Percentiles rank a stretch among this genome's conserved stretches.
Evolutionary conservation across 305 asterid genomes (phyloP).

Genomic region (Fraxinus paxiana): DNA sequence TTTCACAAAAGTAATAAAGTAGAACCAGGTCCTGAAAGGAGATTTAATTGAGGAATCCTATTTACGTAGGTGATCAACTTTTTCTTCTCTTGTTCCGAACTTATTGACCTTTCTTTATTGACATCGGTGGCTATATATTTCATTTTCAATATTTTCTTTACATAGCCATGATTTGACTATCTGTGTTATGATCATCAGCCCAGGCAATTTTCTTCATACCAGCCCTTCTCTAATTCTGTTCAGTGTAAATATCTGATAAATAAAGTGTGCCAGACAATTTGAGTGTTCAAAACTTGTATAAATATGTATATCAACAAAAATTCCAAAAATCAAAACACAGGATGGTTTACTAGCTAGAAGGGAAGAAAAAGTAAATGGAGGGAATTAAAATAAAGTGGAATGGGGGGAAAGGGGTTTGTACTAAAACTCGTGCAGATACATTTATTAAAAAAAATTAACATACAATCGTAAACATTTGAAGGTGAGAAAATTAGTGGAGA

Average conservation of each 20-base stretch:
- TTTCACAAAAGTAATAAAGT: background rate
- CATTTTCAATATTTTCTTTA: background rate
- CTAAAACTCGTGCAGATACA: background rate
- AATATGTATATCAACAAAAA: background rate
- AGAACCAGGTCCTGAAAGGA: background rate
- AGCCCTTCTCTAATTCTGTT: background rate
- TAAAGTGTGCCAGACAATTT: background rate
- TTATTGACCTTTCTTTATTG: background rate
- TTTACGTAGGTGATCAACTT: background rate
- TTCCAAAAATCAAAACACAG: background rate
- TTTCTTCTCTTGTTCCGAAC: background rate
- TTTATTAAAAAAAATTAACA: background rate
- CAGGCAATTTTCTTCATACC: background rate
- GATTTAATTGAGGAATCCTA: background rate
- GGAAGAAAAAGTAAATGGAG: background rate
- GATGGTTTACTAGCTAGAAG: background rate
- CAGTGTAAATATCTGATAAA: background rate
- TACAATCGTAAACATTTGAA: background rate
- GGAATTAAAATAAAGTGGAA: slow-evolving; percentile 4
- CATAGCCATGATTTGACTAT: slow-evolving; percentile 8
- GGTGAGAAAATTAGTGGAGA: background rate
- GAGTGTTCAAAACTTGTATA: background rate
- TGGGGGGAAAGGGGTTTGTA: slow-evolving; percentile 8
- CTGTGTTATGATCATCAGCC: background rate
- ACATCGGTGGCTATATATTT: background rate